Conservation (phyloP, 2,329 filamentous ascomycete genomes). For the Pestalotiopsis sp. region DNA sequence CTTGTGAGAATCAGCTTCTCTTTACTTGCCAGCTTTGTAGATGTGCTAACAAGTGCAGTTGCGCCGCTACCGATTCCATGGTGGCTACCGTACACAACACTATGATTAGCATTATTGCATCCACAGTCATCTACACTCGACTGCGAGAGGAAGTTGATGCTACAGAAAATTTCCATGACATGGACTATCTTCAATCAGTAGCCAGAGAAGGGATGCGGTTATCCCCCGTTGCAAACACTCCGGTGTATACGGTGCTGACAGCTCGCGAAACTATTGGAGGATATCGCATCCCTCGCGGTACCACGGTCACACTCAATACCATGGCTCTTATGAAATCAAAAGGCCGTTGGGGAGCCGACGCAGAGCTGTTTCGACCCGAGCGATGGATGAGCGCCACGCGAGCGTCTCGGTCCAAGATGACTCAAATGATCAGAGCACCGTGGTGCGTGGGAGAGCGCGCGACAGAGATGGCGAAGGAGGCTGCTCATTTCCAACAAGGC, state of each 20-base stretch:
- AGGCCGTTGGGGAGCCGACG: constrained; percentile 36
- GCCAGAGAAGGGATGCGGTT: constrained; percentile 43
- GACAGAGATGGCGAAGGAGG: constrained; percentile 15
- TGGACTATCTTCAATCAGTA: constrained; percentile 40
- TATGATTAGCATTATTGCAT: constrained; percentile 16
- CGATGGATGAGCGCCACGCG: constrained; percentile 43
- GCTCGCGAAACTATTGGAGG: constrained; percentile 27
- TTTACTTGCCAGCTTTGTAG: not conserved
- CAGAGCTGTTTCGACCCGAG: constrained; percentile 42
- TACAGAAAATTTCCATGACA: constrained; percentile 17
- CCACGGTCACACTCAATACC: constrained; percentile 40
- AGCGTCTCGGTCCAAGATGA: constrained; percentile 32
- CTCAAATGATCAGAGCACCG: constrained; percentile 41
- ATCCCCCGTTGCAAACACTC: constrained; percentile 36
- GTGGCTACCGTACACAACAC: constrained; percentile 11
- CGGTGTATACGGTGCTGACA: constrained; percentile 32
- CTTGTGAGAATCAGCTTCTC: too few species aligned
- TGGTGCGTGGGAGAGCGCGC: constrained; percentile 35
- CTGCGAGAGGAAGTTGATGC: constrained; percentile 19
- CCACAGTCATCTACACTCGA: constrained; percentile 15
- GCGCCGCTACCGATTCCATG: constrained; percentile 17
- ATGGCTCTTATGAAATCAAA: constrained; percentile 39
- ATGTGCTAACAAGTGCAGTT: constrained; percentile 14
- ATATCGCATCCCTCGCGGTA: constrained; percentile 40
- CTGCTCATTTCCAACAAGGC: constrained; percentile 37